phyloP scores from a whole-genome alignment of 2,329 filamentous ascomycete species.

The Colletotrichum musae region DNA sequence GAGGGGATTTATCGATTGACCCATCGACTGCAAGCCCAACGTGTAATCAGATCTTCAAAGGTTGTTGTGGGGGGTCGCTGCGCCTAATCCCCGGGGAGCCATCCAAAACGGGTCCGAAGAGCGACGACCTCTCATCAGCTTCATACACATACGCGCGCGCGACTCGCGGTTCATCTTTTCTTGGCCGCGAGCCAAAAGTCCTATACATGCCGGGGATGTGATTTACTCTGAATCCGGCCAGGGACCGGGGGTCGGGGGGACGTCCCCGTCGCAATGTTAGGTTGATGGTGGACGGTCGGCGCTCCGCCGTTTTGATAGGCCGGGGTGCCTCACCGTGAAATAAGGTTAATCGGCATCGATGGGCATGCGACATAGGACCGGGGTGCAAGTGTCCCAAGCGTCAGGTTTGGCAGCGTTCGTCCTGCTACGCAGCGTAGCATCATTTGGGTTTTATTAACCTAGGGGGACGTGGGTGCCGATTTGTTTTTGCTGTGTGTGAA shows the following conservation, averaged over 20 bases:
- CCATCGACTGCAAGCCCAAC: neutral
- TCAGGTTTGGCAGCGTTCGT: slow-evolving; percentile 25
- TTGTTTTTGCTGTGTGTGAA: neutral
- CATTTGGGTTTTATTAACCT: slow-evolving; percentile 5
- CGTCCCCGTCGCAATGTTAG: slow-evolving; percentile 1
- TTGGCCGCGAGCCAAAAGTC: neutral
- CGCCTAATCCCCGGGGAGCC: neutral
- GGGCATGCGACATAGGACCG: slow-evolving; percentile 8
- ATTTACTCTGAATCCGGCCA: too few species aligned
- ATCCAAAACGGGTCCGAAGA: slow-evolving; percentile 1
- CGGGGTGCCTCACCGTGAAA: neutral
- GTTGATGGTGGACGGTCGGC: slow-evolving; percentile 22
- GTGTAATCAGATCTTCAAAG: slow-evolving; percentile 14
- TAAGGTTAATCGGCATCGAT: slow-evolving; percentile 31
- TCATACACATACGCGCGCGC: slow-evolving; percentile 13
- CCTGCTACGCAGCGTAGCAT: slow-evolving; percentile 10
- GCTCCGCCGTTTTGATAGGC: slow-evolving; percentile 21
- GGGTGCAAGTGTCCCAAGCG: slow-evolving; percentile 19
- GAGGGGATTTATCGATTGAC: neutral
- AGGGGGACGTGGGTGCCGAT: neutral
- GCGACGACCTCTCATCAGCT: slow-evolving; percentile 6
- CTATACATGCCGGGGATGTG: neutral
- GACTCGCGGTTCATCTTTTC: slow-evolving; percentile 33
- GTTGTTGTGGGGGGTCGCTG: slow-evolving; percentile 4
- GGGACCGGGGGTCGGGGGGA: neutral